Base-by-base conservation (phyloP, 2,329 filamentous ascomycete species). In the Lachnellula occidentalis region DNA sequence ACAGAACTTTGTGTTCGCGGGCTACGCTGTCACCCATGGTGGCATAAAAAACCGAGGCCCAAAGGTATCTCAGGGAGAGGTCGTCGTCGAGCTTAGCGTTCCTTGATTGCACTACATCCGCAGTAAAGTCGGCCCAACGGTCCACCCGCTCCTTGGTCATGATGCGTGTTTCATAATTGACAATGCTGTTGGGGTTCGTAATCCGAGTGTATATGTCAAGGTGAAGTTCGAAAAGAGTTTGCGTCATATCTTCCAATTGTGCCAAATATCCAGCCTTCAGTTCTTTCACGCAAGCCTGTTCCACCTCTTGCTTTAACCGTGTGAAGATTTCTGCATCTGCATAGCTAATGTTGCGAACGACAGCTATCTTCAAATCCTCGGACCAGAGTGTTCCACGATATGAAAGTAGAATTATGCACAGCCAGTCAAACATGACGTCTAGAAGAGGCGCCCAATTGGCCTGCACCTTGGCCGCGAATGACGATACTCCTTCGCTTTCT, bases 201-300 rank as follows among this genome's bases (percentile, higher is more conserved):
- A 86, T 81, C n/a, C 79, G 71, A 5, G 78, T 78, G 65, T 83
- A 86, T 8, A 86, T 73, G 63, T 88, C 85, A 5, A 88, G 73
- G 63, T 88, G 85, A 34, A 88, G 70, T 66, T 88, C 85, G 60
- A 85, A 86, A 3, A 88, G 70, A 2, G 77, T 76, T 65, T 88
- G 76, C 1, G 78, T 71, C 66, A 85, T 75, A 48, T 82, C 79
- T 41, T 66, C 60, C 27, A 79, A 67, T 27, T 74, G 63, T 12
- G 66, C 66, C 21, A 70, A 57, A 42, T 76, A 67, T 34, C 67
- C 58, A 2, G 58, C 22, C 12, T 64, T 58, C 7, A 19, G 54
- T 9, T 24, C 22, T 17, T 17, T 45, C 21, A 48, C 3, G 34
- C 34, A 31, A 8, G 56, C 48, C 42, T 47, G 52, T 34, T 70